A percentile compares a stretch with the other conserved stretches of the same genome.
Evolutionary conservation across 306 rosid species (phyloP).

Genomic region (Malus orientalis): DNA sequence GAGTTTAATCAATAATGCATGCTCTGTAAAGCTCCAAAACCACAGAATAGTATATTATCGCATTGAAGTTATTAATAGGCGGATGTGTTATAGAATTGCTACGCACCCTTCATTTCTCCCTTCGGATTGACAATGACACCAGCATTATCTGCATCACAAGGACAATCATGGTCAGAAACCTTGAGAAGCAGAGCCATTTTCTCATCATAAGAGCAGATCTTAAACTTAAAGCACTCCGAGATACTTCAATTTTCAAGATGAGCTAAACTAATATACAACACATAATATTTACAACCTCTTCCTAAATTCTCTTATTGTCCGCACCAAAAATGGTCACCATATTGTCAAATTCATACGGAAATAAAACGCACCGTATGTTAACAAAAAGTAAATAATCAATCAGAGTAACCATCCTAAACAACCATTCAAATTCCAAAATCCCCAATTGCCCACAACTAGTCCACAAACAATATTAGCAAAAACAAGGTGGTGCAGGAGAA

Average conservation of each 20-base stretch:
- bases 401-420: neutral
- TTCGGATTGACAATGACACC: slow-evolving; percentile 86
- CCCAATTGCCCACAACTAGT: neutral
- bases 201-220: neutral
- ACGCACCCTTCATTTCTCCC: slow-evolving; percentile 83
- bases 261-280: neutral
- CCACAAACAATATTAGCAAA: neutral
- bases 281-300: neutral
- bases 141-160: slow-evolving; percentile 57
- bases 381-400: neutral
- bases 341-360: neutral
- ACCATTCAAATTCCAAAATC: neutral
- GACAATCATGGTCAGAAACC: neutral
- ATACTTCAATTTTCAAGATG: neutral
- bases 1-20: neutral
- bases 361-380: neutral
- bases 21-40: neutral
- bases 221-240: neutral
- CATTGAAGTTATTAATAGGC: neutral
- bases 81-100: neutral
- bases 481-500: neutral
- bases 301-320: neutral
- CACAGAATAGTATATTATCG: neutral
- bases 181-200: neutral
- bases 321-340: neutral